phyloP scores from a whole-genome alignment of 148 eudicot genomes.

The Heliamphora exappendiculata region DNA sequence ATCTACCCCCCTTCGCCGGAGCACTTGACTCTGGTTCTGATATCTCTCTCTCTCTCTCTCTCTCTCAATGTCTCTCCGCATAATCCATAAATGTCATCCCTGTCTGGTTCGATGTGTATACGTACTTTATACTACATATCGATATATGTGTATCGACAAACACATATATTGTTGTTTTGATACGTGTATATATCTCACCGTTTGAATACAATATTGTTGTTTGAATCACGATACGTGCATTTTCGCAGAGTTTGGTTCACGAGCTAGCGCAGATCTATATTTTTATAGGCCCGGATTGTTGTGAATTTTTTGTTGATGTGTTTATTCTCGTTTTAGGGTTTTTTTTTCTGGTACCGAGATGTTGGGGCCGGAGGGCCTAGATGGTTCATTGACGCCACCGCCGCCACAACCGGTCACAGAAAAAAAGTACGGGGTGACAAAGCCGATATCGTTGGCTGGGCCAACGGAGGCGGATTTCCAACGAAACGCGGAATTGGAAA shows the following conservation, averaged over 20 bases:
- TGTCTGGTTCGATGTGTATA: neutral
- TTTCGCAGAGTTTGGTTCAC: neutral
- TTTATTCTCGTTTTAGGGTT: constrained; percentile 5
- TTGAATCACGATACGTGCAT: neutral
- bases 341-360: constrained; percentile 21
- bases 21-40: constrained; percentile 4
- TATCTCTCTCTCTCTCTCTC: constrained; percentile 13
- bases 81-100: neutral
- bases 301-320: constrained; percentile 10
- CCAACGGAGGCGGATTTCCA: constrained; percentile 48
- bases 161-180: too few relatives aligned
- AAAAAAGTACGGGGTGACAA: constrained; percentile 35
- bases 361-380: constrained; percentile 31
- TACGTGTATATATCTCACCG: neutral
- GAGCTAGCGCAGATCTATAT: neutral
- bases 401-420: neutral
- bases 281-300: constrained; percentile 10
- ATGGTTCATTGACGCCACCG: constrained; percentile 11
- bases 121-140: neutral
- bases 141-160: neutral
- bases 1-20: neutral
- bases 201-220: neutral
- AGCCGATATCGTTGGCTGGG: constrained; percentile 58
- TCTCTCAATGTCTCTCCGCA: neutral
- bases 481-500: constrained; percentile 48